A percentile compares a stretch with the other conserved stretches of the same genome.
These are phyloP conservation scores for Erythrobasidium hasegawianum DNA, from an alignment of 1,284 basidiomycete genomes.

Conservation along the genomic window DNA sequence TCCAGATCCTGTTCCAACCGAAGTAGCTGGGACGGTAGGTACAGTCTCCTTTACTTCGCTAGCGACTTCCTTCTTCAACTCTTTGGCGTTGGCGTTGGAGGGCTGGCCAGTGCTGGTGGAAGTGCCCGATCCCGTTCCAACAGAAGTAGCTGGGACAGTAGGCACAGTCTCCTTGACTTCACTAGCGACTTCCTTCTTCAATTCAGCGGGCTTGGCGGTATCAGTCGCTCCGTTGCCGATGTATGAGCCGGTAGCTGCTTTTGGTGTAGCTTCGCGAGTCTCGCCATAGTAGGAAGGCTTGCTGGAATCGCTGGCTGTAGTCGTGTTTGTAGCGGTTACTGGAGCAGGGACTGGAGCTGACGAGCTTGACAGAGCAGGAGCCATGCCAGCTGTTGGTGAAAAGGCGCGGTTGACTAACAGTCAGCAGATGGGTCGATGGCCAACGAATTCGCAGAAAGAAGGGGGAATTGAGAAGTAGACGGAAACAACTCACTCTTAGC, in stretches of 20 bases:
- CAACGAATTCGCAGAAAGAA: too few relatives aligned
- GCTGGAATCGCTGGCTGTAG: not conserved
- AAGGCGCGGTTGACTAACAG: too few relatives aligned
- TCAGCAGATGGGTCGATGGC: too few relatives aligned
- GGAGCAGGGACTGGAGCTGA: too few relatives aligned
- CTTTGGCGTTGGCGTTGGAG: too few relatives aligned
- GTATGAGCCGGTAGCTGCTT: not conserved
- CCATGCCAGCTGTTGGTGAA: not conserved
- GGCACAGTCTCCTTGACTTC: not conserved
- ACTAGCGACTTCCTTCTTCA: not conserved
- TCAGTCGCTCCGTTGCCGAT: not conserved
- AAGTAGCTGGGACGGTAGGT: not conserved
- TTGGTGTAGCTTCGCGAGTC: not conserved
- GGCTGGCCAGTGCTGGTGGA: too few relatives aligned
- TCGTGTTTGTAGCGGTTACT: too few relatives aligned
- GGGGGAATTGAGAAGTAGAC: too few relatives aligned
- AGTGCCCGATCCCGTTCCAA: not conserved
- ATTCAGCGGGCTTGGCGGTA: not conserved
- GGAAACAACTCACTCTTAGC: not conserved
- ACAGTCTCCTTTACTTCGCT: not conserved
- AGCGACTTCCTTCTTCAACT: constrained; percentile 7
- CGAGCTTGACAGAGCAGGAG: too few relatives aligned
- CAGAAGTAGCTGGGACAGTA: not conserved
- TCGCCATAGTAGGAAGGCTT: constrained; percentile 5
- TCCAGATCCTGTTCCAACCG: constrained; percentile 4